Evolutionary conservation across 2,329 filamentous ascomycete genomes (phyloP), one percentile per base, ranked within the genome.

Genomic region (Nothopassalora personata): DNA sequence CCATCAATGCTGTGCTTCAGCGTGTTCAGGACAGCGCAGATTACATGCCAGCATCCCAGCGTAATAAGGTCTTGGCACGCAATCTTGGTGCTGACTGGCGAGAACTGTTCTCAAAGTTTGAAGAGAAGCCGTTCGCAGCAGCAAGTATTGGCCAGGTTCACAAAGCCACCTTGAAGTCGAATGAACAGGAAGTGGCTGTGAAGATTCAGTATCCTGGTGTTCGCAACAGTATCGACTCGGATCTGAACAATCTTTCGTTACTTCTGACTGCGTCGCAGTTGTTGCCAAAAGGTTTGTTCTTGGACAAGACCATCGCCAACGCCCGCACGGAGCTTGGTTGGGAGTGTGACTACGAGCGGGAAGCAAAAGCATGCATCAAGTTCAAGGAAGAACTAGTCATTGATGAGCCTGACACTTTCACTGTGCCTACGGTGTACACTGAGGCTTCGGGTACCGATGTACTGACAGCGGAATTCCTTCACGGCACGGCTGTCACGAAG

Each of bases 171-270:
- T 80, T 99, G 19, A 88, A 86, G 67, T 87, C 87, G 3, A 91
- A 82, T 45, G 87, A 87, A 43, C 81, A 86, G 64, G 80, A 81
- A 47, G 94, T 99, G 0, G 94, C 94, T 3, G 92, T 99, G 70
- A 99, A 99, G 75, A 87, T 99, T 9, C 94, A 99, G 74, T 99
- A 99, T 68, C 94, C 94, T 0, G 95, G 95, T 13, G 94, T 99
- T 1, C 90, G 93, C 18, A 87, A 90, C 73, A 97, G 92, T 4
- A 99, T 99, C 73, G 91, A 96, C 74, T 97, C 93, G 0, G 94
- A 99, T 69, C 82, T 99, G 1, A 95, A 91, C 75, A 99, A 99
- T 69, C 82, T 99, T 33, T 90, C 89, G 8, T 83, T 99, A 58
- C 86, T 99, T 1, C 84, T 99, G 11, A 94, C 90, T 5, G 94